Conservation (phyloP, 2,329 filamentous ascomycete genomes). For the Lasiodiplodia sp. region DNA sequence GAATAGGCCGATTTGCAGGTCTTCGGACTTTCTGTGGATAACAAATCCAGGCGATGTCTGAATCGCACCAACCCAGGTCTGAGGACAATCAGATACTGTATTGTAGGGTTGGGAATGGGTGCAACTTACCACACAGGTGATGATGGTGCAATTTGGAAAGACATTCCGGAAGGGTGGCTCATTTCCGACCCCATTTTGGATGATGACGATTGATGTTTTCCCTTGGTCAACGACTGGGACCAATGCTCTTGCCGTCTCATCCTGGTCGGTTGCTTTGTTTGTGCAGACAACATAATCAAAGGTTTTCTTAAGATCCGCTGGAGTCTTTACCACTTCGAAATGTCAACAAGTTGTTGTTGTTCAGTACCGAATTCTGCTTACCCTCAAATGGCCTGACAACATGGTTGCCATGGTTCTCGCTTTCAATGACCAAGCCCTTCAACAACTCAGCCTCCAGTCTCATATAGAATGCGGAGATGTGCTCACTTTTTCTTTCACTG, state of each 20-base stretch:
- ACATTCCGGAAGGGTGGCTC: background rate
- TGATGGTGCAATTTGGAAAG: background rate
- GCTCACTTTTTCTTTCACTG: background rate
- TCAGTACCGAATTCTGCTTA: background rate
- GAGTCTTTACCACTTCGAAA: background rate
- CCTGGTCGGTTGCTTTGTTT: slow-evolving; percentile 2
- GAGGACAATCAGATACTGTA: background rate
- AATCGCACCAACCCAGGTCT: background rate
- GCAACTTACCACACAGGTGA: background rate
- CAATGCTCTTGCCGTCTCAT: background rate
- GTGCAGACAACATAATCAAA: background rate
- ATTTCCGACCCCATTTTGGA: background rate
- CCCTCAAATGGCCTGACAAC: background rate
- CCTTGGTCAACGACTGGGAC: background rate
- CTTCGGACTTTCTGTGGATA: background rate
- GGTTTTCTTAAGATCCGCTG: background rate
- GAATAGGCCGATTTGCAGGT: background rate
- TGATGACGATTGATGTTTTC: background rate
- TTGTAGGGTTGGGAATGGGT: background rate
- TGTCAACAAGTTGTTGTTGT: background rate
- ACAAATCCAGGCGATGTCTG: background rate
- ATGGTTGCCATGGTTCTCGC: background rate
- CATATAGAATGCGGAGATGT: background rate
- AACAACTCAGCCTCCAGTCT: background rate
- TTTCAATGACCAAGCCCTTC: background rate